Base-by-base conservation (phyloP, 176 grass and related monocot species). In the Secale cereale region DNA sequence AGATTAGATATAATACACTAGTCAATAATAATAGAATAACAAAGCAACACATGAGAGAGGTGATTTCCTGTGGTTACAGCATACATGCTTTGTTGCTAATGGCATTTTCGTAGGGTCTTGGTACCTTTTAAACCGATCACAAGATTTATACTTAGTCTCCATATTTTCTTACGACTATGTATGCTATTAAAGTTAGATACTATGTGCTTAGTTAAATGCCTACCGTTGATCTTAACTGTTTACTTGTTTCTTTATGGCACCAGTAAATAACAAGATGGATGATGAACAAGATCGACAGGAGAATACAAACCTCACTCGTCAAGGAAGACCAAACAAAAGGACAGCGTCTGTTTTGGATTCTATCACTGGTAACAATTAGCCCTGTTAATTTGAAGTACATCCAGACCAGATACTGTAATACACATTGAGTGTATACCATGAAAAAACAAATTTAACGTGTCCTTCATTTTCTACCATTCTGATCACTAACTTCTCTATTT, bases 311-410 rank as follows among this genome's bases (percentile, higher is more conserved):
- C 46, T 66, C 6, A 64, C 56, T 77, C 77, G 59, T 82, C 87
- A 76, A 73, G 80, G 74, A 78, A 93, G 57, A 54, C 6, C 31
- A 63, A 96, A 83, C 82, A 96, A 96, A 89, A 90, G 94, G 62
- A 31, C 81, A 52, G 70, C 94, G 87, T 65, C 89, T 72, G 78
- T 68, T 80, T 77, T 85, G 78, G 80, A 91, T 81, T 88, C 91
- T 41, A 78, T 81, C 64, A 67, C 64, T 69, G 91, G 89, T 92
- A 88, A 91, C 79, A 75, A 33, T 39, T 70, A 33, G 43, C 15
- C 65, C 40, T 37, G 39, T 61, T 71, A 83, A 12, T 56, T 62
- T 59, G 77, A 75, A 73, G 4, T 40, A 45, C 66, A 15, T 40
- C 19, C 56, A 67, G 65, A 82, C 66, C 66, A 71, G 59, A 33